Evolutionary conservation across 2,329 filamentous ascomycete species (phyloP).

Genomic region (Colletotrichum sp.): DNA sequence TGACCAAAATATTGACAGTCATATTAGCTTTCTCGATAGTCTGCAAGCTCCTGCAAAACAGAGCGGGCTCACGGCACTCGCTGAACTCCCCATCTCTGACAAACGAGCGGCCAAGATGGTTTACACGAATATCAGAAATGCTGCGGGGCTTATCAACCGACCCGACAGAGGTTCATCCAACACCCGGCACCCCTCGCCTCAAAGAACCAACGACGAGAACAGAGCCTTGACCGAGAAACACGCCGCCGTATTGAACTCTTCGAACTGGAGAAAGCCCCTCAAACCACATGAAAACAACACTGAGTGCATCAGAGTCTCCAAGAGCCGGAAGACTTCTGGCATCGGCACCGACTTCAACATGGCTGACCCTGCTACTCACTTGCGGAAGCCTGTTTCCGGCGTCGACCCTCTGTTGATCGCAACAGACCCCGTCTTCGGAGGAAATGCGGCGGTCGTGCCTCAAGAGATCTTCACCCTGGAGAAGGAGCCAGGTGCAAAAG

Average conservation of each 20-base stretch:
- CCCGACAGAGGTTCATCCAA: background rate
- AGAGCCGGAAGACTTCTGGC: background rate
- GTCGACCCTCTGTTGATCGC: background rate
- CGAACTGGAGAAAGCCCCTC: conserved; percentile 10
- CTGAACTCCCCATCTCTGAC: background rate
- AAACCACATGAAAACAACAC: background rate
- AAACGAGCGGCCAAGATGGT: background rate
- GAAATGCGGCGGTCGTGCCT: background rate
- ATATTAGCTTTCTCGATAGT: background rate
- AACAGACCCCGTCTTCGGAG: background rate
- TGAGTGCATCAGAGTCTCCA: background rate
- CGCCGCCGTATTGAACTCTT: background rate
- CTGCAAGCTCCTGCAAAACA: background rate
- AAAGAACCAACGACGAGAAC: background rate
- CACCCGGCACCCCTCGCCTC: background rate
- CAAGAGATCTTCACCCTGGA: background rate
- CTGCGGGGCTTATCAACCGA: background rate
- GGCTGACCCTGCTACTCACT: background rate
- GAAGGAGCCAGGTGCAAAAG: background rate
- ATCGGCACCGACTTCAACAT: background rate
- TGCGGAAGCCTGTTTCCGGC: background rate
- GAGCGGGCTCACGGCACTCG: background rate
- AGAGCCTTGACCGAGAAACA: background rate
- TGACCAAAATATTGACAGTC: background rate
- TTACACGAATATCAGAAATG: background rate